Evolutionary conservation across 768 basidiomycete species (phyloP).

Genomic region (Boletus rubroflammeus): DNA sequence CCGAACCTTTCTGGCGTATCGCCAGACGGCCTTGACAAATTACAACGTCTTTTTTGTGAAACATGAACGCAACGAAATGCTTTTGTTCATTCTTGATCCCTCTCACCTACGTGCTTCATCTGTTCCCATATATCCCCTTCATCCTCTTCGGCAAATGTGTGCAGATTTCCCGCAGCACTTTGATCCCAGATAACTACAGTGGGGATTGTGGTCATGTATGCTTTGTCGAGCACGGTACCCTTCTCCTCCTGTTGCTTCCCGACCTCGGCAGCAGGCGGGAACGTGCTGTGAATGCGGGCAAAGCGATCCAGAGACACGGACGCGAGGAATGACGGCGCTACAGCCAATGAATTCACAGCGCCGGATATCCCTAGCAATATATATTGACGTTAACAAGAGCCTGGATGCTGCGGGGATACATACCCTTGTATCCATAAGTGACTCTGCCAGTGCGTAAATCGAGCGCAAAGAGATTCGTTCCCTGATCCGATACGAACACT

Average conservation of each 20-base stretch:
- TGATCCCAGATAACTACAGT: slow-evolving; percentile 65
- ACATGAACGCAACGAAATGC: background rate
- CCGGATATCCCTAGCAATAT: slow-evolving; percentile 59
- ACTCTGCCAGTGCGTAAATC: slow-evolving; percentile 68
- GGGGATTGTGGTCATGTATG: slow-evolving; percentile 59
- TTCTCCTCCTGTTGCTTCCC: slow-evolving; percentile 53
- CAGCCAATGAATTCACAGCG: slow-evolving; percentile 60
- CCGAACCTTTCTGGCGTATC: background rate
- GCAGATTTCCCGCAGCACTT: slow-evolving; percentile 17
- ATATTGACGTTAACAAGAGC: background rate
- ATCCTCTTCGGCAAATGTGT: slow-evolving; percentile 27
- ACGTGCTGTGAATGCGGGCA: slow-evolving; percentile 63
- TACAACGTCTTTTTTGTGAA: background rate
- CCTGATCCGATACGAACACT: slow-evolving; percentile 64
- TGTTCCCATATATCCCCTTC: slow-evolving; percentile 68
- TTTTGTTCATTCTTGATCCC: slow-evolving; percentile 26
- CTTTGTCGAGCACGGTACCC: slow-evolving; percentile 60
- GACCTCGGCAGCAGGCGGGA: slow-evolving; percentile 44
- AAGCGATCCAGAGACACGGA: slow-evolving; percentile 70
- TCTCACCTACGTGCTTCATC: slow-evolving; percentile 52
- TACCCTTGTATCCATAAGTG: slow-evolving; percentile 67
- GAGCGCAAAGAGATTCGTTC: slow-evolving; percentile 57
- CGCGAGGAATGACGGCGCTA: slow-evolving; percentile 49
- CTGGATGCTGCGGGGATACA: background rate
- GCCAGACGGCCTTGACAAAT: background rate